Evolutionary conservation across 2,329 filamentous ascomycete genomes (phyloP).

Genomic region (Dactylellina parvicollis): DNA sequence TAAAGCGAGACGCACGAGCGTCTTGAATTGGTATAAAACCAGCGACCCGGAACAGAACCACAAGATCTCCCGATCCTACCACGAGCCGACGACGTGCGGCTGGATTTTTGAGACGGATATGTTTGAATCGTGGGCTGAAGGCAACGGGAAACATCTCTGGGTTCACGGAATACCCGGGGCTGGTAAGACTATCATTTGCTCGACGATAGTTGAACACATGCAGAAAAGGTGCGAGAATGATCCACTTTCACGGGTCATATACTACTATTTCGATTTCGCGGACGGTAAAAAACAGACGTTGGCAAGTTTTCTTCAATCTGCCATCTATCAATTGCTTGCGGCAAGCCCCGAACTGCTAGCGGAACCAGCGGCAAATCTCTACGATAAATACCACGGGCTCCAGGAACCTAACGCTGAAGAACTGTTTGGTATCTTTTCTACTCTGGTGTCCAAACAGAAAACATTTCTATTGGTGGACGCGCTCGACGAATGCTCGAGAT

Average conservation of each 20-base stretch:
- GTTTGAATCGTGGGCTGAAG: slow-evolving; percentile 14
- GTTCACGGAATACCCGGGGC: slow-evolving; percentile 41
- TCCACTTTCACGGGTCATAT: neutral
- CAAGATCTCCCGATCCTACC: slow-evolving; percentile 8
- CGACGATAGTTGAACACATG: slow-evolving; percentile 34
- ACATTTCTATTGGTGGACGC: slow-evolving; percentile 18
- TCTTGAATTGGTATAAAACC: slow-evolving; percentile 46
- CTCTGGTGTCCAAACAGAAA: neutral
- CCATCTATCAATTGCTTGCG: slow-evolving; percentile 26
- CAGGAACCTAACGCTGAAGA: slow-evolving; percentile 26
- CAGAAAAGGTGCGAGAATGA: neutral
- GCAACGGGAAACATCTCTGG: slow-evolving; percentile 11
- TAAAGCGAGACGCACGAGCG: neutral
- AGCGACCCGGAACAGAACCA: slow-evolving; percentile 47
- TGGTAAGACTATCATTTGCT: slow-evolving; percentile 42
- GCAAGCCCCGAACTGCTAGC: neutral
- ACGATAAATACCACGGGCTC: slow-evolving; percentile 24
- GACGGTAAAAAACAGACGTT: slow-evolving; percentile 27
- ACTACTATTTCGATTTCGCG: slow-evolving; percentile 45
- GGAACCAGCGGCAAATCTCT: slow-evolving; percentile 13
- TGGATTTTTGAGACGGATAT: slow-evolving; percentile 24
- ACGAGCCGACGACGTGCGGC: slow-evolving; percentile 17
- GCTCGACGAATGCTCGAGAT: slow-evolving; percentile 31
- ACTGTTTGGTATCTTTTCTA: slow-evolving; percentile 9
- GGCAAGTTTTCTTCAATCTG: slow-evolving; percentile 19